Percentiles rank a stretch among this genome's conserved stretches.
These are phyloP conservation scores for Trichoderma koningiopsis DNA, from an alignment of 2,329 filamentous ascomycete genomes.

Conservation along the genomic window DNA sequence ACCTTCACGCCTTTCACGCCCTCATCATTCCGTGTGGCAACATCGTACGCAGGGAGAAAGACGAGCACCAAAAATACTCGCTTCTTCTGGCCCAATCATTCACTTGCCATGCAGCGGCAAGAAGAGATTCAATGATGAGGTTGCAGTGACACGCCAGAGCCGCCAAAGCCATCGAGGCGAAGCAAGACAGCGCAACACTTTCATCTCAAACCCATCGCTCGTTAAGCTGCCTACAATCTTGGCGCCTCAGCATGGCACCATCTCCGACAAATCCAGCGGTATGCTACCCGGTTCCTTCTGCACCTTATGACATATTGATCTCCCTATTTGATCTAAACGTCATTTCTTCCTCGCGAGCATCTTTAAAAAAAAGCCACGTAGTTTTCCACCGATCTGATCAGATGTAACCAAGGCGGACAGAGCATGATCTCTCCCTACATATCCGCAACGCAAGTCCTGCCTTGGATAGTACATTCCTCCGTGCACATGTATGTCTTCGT, in stretches of 20 bases:
- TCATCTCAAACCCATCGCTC: background rate
- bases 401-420: background rate
- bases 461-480: background rate
- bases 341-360: background rate
- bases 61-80: background rate
- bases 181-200: background rate
- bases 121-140: background rate
- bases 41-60: background rate
- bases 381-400: constrained; percentile 18
- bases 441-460: background rate
- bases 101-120: background rate
- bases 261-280: background rate
- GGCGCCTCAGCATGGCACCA: background rate
- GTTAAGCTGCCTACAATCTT: background rate
- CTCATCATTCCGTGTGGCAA: background rate
- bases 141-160: background rate
- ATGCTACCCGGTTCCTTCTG: background rate
- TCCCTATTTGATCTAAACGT: background rate
- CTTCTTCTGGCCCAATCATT: background rate
- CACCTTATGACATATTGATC: background rate
- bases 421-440: background rate
- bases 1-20: background rate
- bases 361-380: background rate
- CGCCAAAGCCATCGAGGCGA: background rate
- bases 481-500: background rate